Evolutionary conservation across 2,329 filamentous ascomycete genomes (phyloP), one percentile per base, ranked within the genome.

Genomic region (Diaporthe ampelina): DNA sequence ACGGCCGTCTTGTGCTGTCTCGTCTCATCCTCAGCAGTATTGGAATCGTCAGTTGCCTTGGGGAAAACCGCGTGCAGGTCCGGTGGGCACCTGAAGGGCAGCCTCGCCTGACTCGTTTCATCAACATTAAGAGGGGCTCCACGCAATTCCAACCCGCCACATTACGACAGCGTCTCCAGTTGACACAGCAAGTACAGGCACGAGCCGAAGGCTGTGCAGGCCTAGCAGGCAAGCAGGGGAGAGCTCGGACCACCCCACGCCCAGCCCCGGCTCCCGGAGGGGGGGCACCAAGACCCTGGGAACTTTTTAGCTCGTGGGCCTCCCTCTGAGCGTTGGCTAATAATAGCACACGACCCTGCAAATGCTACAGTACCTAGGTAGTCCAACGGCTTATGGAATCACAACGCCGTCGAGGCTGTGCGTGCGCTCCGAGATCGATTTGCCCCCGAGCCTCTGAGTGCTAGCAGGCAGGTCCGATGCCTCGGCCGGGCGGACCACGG

Each of bases 101-200:
- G 56, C 32, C 69, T 54, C 70, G 57, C 57, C 70, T 54, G 45
- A 68, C 63, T 68, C 45, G 63, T 68, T 68, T 68, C 63, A 68
- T 54, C 63, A 26, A 26, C 43, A 32, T 21, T 8, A 17, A 67
- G 45, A 26, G 43, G 63, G 69, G 50, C 29, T 32, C 57, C 70
- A 54, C 70, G 70, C 57, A 72, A 63, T 72, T 48, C 70, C 32
- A 52, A 54, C 70, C 57, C 58, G 70, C 70, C 70, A 72, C 70
- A 72, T 59, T 54, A 68, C 63, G 63, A 68, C 63, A 68, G 48
- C 63, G 48, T 67, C 45, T 21, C 54, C 54, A 70, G 58, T 50
- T n/a, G 21, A 32, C 17, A 32, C 48, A 29, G 43, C 19, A 10
- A 10, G 24, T 19, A 43, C 48, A 40, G 43, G 50, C 45, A 43